Base-by-base conservation (phyloP, 148 eudicot genomes). In the Dianthus caryophyllus region DNA sequence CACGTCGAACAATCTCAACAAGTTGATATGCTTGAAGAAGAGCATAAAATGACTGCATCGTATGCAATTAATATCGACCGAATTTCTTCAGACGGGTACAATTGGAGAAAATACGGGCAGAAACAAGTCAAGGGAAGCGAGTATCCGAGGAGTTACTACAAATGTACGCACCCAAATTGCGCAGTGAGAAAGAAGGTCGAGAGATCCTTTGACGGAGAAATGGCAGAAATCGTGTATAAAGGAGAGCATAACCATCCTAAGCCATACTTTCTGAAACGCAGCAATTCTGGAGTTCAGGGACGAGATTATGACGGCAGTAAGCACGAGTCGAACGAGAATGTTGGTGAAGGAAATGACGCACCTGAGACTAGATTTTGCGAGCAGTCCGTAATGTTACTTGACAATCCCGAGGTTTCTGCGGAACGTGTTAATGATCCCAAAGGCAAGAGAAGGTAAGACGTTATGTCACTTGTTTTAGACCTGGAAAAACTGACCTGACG, bases 101-200 rank as follows among this genome's bases (percentile, higher is more conserved):
- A 83, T 50, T 94, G 98, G 97, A 77, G 97, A 61, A 94, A 94
- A 75, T 94, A 94, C 43, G 98, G 98, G 27, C 98, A 94, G 71
- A 94, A 94, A 74, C 97, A 90, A 71, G 98, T 94, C 11, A 94
- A 94, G 85, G 98, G 98, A 58, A 94, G 98, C n/a, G 92, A 90
- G 65, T 86, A 77, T 43, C 92, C 97, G 25, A 66, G 98, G 73
- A 93, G 98, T 80, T 90, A 93, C 64, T 93, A 87, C 49, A 93
- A 86, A 58, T 94, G 98, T 71, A 94, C 98, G 0, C 75, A 84
- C 72, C 86, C 90, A 9, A 84, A 85, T 63, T 94, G 97, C 64
- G 85, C 83, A 0, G 92, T 90, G 25, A 90, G 83, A 75, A 94
- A 88, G 75, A 94, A 81, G 76, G 88, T 94, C 1, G 98, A 94